Percentiles rank a stretch among this genome's conserved stretches.
These are phyloP conservation scores for Powellomyces hirtus DNA, from an alignment of 192 early-diverging fungal species.

Conservation along the genomic window DNA sequence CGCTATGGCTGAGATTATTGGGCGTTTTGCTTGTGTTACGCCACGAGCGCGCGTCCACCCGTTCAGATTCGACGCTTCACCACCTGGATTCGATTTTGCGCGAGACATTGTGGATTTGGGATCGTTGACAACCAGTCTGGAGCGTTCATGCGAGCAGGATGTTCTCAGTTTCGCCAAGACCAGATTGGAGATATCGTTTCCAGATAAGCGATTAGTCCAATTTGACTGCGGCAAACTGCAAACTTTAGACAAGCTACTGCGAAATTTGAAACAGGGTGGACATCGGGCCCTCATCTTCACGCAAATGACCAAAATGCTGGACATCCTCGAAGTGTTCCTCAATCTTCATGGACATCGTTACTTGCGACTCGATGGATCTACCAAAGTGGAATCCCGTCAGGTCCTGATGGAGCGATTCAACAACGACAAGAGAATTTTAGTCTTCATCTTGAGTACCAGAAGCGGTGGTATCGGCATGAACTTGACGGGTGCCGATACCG, in stretches of 20 bases:
- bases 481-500: constrained; percentile 31
- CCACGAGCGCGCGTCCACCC: constrained; percentile 37
- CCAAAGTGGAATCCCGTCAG: constrained; percentile 80
- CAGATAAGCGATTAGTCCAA: constrained; percentile 77
- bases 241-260: constrained; percentile 72
- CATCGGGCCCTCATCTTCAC: constrained; percentile 93
- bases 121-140: not conserved
- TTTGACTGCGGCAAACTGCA: constrained; percentile 91
- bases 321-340: constrained; percentile 90
- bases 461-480: constrained; percentile 32
- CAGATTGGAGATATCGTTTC: constrained; percentile 73
- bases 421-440: constrained; percentile 72
- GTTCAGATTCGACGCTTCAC: not conserved
- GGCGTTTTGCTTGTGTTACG: constrained; percentile 61
- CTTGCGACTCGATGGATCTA: constrained; percentile 84
- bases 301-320: constrained; percentile 86
- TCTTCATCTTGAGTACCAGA: constrained; percentile 28
- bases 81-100: not conserved
- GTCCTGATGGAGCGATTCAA: constrained; percentile 87
- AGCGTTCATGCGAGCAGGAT: constrained; percentile 31
- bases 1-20: constrained; percentile 42
- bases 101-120: not conserved
- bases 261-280: constrained; percentile 64
- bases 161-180: constrained; percentile 58
- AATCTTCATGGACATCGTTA: constrained; percentile 85